A percentile compares a stretch with the other conserved stretches of the same genome.
These are phyloP conservation scores for Neofusicoccum sp. DNA, from an alignment of 2,329 filamentous ascomycete species.

Conservation along the genomic window DNA sequence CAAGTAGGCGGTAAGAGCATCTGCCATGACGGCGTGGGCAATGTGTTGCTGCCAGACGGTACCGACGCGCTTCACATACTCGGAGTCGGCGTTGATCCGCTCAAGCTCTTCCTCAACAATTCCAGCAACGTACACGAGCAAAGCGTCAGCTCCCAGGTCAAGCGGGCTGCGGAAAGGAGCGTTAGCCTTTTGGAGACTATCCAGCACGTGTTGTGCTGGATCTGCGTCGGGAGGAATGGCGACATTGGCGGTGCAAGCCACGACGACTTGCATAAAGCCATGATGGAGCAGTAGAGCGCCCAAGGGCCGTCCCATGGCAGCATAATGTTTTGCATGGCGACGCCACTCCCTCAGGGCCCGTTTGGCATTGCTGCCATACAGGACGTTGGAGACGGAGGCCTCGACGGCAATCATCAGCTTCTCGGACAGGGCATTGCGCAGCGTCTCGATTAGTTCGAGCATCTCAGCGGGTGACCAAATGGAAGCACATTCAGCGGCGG, in stretches of 20 bases:
- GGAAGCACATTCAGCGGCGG: slow-evolving; percentile 72
- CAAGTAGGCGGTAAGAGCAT: slow-evolving; percentile 78
- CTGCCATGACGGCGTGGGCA: slow-evolving; percentile 82
- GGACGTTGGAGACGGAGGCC: slow-evolving; percentile 85
- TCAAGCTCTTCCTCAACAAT: slow-evolving; percentile 82
- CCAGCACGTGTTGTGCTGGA: slow-evolving; percentile 67
- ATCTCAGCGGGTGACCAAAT: slow-evolving; percentile 82
- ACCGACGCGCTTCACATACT: slow-evolving; percentile 79
- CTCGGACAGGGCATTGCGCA: slow-evolving; percentile 78
- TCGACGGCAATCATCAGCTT: slow-evolving; percentile 84
- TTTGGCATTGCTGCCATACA: slow-evolving; percentile 72
- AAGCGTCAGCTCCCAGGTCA: slow-evolving; percentile 33
- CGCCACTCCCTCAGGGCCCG: slow-evolving; percentile 81
- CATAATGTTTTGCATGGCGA: slow-evolving; percentile 80
- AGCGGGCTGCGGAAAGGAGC: slow-evolving; percentile 25
- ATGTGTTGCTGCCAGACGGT: slow-evolving; percentile 85
- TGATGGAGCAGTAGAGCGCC: slow-evolving; percentile 90
- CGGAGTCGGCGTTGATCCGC: slow-evolving; percentile 82
- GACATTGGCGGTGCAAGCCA: slow-evolving; percentile 75
- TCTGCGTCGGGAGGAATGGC: slow-evolving; percentile 60
- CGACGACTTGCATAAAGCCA: slow-evolving; percentile 83
- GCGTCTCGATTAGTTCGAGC: slow-evolving; percentile 69
- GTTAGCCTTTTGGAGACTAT: slow-evolving; percentile 57
- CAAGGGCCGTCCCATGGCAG: slow-evolving; percentile 74
- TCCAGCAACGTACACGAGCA: slow-evolving; percentile 63